phyloP scores from a whole-genome alignment of 2,329 filamentous ascomycete species.

The Leptographium wingfieldii region DNA sequence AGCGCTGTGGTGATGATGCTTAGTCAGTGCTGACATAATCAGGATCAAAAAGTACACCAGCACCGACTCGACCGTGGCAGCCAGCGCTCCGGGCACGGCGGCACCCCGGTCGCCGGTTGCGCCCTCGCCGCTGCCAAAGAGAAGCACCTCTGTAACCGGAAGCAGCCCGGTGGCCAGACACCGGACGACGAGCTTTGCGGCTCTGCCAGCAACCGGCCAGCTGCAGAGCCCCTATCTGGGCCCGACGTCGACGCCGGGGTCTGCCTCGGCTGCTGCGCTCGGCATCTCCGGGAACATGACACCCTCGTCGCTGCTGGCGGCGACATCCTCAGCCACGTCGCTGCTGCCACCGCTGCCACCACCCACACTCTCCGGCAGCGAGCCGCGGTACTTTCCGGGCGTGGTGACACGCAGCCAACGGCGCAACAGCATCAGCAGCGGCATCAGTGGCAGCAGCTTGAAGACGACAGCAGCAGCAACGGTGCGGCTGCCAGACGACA shows the following conservation, averaged over 20 bases:
- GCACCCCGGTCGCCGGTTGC: neutral
- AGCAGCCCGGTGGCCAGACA: too few relatives aligned
- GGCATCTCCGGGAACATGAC: constrained; percentile 1
- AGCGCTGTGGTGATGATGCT: too few relatives aligned
- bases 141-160: neutral
- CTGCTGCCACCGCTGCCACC: constrained; percentile 16
- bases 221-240: neutral
- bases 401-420: constrained; percentile 44
- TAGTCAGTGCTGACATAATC: constrained; percentile 2
- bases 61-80: neutral
- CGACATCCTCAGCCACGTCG: neutral
- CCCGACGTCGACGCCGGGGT: neutral
- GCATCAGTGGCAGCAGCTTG: neutral
- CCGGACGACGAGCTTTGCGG: neutral
- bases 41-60: constrained; percentile 32
- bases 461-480: neutral
- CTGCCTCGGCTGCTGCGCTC: neutral
- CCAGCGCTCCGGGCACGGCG: neutral
- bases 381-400: constrained; percentile 61
- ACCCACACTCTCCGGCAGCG: constrained; percentile 40
- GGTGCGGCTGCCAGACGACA: neutral
- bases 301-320: neutral
- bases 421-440: constrained; percentile 23
- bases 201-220: neutral
- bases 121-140: neutral